Conservation (phyloP, 1,284 basidiomycete genomes). For the Phaffia rhodozyma region DNA sequence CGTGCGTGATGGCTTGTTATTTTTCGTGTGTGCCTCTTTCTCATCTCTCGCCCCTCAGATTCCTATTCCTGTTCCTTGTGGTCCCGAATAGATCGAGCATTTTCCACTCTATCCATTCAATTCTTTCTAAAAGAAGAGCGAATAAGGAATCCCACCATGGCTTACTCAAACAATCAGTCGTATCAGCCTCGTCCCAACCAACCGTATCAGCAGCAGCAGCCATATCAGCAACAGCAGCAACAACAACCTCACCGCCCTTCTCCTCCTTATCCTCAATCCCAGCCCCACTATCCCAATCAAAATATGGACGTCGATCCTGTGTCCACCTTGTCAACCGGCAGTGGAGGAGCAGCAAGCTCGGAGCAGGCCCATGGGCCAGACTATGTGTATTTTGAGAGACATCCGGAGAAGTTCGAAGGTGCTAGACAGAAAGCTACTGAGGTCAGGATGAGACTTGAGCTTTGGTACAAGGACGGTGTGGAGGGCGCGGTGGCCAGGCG, state of each 20-base stretch:
- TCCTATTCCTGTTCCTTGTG: too few relatives aligned
- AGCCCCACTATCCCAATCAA: background rate
- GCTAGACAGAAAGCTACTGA: slow-evolving; percentile 85
- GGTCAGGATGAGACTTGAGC: slow-evolving; percentile 93
- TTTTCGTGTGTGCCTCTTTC: too few relatives aligned
- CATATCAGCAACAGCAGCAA: background rate
- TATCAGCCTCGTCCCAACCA: slow-evolving; percentile 11
- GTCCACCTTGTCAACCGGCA: background rate
- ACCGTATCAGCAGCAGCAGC: slow-evolving; percentile 1
- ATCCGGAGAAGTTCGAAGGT: slow-evolving; percentile 68
- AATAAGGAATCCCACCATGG: background rate
- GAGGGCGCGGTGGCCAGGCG: slow-evolving; percentile 84
- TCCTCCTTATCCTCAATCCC: background rate
- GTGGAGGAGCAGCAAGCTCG: background rate
- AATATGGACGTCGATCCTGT: slow-evolving; percentile 13
- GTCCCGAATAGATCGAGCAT: too few relatives aligned
- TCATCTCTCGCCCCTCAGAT: too few relatives aligned
- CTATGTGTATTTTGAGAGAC: slow-evolving; percentile 93
- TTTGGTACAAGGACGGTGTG: slow-evolving; percentile 92
- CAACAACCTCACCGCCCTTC: background rate
- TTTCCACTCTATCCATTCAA: too few relatives aligned
- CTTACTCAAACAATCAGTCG: background rate
- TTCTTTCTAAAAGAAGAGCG: too few relatives aligned
- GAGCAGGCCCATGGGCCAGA: slow-evolving; percentile 39
- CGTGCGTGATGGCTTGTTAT: too few relatives aligned